These are phyloP conservation scores for Lepidium sativum DNA, from an alignment of 345 rosid genomes.

Conservation along the genomic window DNA sequence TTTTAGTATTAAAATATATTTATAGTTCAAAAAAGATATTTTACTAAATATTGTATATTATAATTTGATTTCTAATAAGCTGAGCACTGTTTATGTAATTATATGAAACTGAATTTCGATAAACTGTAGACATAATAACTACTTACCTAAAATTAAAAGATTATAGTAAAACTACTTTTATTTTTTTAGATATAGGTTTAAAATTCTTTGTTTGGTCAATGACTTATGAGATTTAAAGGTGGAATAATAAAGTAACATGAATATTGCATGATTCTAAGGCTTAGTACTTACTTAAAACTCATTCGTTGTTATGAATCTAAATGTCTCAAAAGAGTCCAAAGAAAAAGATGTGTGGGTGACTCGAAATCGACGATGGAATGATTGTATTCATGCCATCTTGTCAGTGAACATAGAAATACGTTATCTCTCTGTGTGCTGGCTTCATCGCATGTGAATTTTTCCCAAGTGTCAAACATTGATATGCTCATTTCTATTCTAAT, in stretches of 20 bases:
- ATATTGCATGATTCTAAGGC: slow-evolving; percentile 7
- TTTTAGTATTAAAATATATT: too few relatives aligned
- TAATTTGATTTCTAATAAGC: too few relatives aligned
- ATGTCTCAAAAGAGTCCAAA: slow-evolving; percentile 17
- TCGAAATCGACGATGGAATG: slow-evolving; percentile 10
- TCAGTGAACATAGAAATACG: not conserved
- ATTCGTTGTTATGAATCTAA: slow-evolving; percentile 9
- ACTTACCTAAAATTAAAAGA: too few relatives aligned
- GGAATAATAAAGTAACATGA: not conserved
- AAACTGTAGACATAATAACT: too few relatives aligned
- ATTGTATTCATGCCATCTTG: slow-evolving; percentile 2
- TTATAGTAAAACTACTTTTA: too few relatives aligned
- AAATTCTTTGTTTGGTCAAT: too few relatives aligned
- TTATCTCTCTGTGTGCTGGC: slow-evolving; percentile 1
- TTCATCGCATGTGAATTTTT: slow-evolving; percentile 3
- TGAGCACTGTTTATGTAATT: too few relatives aligned
- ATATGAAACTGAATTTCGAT: too few relatives aligned
- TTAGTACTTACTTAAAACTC: not conserved
- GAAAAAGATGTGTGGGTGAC: slow-evolving; percentile 10
- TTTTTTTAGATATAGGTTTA: too few relatives aligned
- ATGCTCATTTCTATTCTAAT: too few relatives aligned
- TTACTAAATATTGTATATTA: too few relatives aligned
- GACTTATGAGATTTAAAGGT: not conserved
- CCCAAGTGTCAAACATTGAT: slow-evolving; percentile 5
- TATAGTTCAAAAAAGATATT: too few relatives aligned